Percentiles rank a stretch among this genome's conserved stretches.
Conservation (phyloP, 2,329 filamentous ascomycete genomes). For the Grosmannia clavigera region DNA sequence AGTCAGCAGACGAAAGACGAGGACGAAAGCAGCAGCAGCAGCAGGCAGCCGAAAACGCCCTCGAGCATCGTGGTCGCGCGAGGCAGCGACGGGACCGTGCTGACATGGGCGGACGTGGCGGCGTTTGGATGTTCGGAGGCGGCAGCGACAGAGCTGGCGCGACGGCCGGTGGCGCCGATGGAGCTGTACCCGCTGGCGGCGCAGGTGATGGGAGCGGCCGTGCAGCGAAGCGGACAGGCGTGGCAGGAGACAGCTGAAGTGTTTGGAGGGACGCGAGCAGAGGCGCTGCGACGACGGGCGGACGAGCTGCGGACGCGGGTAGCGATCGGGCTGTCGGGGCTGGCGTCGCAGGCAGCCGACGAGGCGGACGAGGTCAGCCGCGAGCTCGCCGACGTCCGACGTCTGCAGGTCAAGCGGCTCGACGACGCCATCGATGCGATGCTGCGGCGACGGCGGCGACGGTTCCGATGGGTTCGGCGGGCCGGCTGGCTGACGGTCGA, state of each 20-base stretch:
- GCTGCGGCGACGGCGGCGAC: slow-evolving; percentile 52
- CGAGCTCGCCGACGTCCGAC: slow-evolving; percentile 63
- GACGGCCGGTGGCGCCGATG: slow-evolving; percentile 24
- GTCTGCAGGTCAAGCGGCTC: slow-evolving; percentile 68
- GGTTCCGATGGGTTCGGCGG: slow-evolving; percentile 62
- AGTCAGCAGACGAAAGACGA: too few relatives aligned
- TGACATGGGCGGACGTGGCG: slow-evolving; percentile 32
- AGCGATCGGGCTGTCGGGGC: slow-evolving; percentile 39
- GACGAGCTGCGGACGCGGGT: slow-evolving; percentile 34
- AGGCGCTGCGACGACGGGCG: slow-evolving; percentile 36
- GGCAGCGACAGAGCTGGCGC: slow-evolving; percentile 20
- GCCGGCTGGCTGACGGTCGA: slow-evolving; percentile 74
- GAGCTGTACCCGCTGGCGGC: slow-evolving; percentile 41
- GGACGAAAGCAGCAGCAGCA: too few relatives aligned
- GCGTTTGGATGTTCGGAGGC: slow-evolving; percentile 26
- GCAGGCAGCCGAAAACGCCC: background rate
- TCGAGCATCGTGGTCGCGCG: background rate
- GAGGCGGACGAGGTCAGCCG: slow-evolving; percentile 68
- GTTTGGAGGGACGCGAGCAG: slow-evolving; percentile 45
- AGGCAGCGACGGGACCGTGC: slow-evolving; percentile 5
- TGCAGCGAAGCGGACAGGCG: slow-evolving; percentile 33
- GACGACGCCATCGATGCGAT: slow-evolving; percentile 68
- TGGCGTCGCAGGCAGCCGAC: slow-evolving; percentile 58
- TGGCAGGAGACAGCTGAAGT: slow-evolving; percentile 48
- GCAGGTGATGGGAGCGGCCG: slow-evolving; percentile 34